Percentiles rank a stretch among this genome's conserved stretches.
phyloP scores from a whole-genome alignment of 2,329 filamentous ascomycete species.

The Trichoderma guizhouense region DNA sequence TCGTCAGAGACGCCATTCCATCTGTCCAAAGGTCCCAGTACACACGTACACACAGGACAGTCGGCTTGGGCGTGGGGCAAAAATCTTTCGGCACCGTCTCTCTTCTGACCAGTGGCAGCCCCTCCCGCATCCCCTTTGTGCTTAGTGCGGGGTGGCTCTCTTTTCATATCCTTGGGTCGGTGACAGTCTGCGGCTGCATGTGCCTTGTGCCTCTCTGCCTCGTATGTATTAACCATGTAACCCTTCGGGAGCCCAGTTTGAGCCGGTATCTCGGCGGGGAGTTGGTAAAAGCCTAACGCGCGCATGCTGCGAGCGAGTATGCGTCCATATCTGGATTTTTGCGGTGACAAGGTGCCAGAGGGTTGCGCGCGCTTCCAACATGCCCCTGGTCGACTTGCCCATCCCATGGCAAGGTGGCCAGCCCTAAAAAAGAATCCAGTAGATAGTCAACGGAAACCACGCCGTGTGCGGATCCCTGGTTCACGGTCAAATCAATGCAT shows the following conservation, averaged over 20 bases:
- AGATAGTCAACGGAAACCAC: background rate
- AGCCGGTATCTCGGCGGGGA: background rate
- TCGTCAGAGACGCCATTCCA: background rate
- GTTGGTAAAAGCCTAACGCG: background rate
- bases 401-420: background rate
- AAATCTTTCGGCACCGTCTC: background rate
- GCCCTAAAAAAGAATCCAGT: background rate
- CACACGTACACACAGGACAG: background rate
- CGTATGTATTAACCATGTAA: background rate
- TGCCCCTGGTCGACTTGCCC: background rate
- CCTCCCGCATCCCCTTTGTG: slow-evolving; percentile 26
- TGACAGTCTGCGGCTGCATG: slow-evolving; percentile 4
- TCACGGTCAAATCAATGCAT: background rate
- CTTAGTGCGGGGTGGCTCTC: slow-evolving; percentile 29
- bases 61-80: background rate
- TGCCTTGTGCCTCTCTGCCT: background rate
- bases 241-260: background rate
- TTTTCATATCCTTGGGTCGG: background rate
- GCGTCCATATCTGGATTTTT: background rate
- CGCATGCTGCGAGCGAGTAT: background rate
- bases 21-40: background rate
- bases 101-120: slow-evolving; percentile 23
- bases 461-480: background rate
- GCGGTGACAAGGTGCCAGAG: background rate
- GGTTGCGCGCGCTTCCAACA: slow-evolving; percentile 4